A percentile compares a stretch with the other conserved stretches of the same genome.
These are phyloP conservation scores for Graphiopsis chlorocephala DNA, from an alignment of 2,329 filamentous ascomycete genomes.

Conservation along the genomic window DNA sequence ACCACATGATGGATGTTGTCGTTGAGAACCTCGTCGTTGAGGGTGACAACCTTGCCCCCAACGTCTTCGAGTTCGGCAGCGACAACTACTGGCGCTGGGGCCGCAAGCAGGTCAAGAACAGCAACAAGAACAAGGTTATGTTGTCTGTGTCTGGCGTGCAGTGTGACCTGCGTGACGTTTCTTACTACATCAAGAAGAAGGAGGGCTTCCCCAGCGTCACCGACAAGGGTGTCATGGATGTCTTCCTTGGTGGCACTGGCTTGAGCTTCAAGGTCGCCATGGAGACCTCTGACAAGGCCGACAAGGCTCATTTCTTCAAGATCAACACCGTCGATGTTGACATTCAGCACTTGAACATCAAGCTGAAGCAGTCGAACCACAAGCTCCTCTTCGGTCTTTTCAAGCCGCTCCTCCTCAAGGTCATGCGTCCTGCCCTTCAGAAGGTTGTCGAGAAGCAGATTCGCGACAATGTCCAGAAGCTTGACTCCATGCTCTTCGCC, in stretches of 20 bases:
- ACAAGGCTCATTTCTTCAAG: constrained; percentile 87
- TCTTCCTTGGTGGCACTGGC: constrained; percentile 81
- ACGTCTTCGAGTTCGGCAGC: constrained; percentile 79
- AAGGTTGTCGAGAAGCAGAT: constrained; percentile 89
- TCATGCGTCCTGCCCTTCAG: constrained; percentile 78
- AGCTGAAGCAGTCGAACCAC: constrained; percentile 91
- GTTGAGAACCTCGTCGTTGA: constrained; percentile 95
- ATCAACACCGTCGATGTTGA: constrained; percentile 65
- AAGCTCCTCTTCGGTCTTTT: constrained; percentile 83
- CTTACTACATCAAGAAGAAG: constrained; percentile 94
- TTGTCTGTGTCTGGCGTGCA: constrained; percentile 86
- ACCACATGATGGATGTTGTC: constrained; percentile 78
- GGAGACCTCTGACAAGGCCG: constrained; percentile 72
- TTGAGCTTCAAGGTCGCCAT: constrained; percentile 90
- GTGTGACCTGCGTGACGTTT: constrained; percentile 83
- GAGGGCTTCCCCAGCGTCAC: constrained; percentile 84
- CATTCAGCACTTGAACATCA: constrained; percentile 55
- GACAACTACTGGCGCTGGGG: constrained; percentile 97
- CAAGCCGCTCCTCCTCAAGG: constrained; percentile 82
- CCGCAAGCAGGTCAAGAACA: constrained; percentile 79
- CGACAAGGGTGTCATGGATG: constrained; percentile 84
- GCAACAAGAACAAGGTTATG: constrained; percentile 80
- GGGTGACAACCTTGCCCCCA: constrained; percentile 94
- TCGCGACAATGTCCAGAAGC: constrained; percentile 73
- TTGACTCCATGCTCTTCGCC: constrained; percentile 70